Conservation (phyloP, 2,329 filamentous ascomycete species). For the Diaporthe sp. region DNA sequence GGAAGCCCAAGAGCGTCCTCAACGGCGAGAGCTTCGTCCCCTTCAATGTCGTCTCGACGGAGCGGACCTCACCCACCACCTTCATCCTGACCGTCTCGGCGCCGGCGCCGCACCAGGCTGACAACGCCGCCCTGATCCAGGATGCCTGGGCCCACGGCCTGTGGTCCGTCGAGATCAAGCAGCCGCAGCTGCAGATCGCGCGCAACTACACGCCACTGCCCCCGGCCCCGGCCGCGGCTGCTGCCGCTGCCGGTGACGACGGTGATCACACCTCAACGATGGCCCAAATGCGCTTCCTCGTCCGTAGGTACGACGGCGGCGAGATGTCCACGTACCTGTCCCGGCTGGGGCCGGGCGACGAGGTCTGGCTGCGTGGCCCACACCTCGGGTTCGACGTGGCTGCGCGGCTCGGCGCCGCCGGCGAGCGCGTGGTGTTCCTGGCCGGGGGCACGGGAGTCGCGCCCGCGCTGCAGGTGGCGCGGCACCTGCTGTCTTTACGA, state of each 20-base stretch:
- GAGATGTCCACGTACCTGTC: slow-evolving; percentile 90
- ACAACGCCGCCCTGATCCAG: slow-evolving; percentile 47
- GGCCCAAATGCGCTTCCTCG: slow-evolving; percentile 75
- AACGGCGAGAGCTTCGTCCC: slow-evolving; percentile 73
- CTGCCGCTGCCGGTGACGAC: slow-evolving; percentile 40
- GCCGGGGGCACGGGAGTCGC: slow-evolving; percentile 95
- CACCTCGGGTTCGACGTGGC: slow-evolving; percentile 74
- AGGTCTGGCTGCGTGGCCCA: slow-evolving; percentile 84
- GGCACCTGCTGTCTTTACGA: slow-evolving; percentile 64
- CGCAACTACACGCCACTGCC: slow-evolving; percentile 93
- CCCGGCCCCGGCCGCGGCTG: slow-evolving; percentile 48
- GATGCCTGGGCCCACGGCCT: slow-evolving; percentile 73
- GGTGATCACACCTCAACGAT: slow-evolving; percentile 51
- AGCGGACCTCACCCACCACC: slow-evolving; percentile 75
- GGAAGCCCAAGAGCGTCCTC: slow-evolving; percentile 52
- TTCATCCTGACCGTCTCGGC: slow-evolving; percentile 74
- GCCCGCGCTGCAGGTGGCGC: slow-evolving; percentile 85
- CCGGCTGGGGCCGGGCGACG: slow-evolving; percentile 70
- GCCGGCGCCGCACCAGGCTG: slow-evolving; percentile 37
- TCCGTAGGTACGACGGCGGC: slow-evolving; percentile 82
- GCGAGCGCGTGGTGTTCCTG: slow-evolving; percentile 78
- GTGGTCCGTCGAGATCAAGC: slow-evolving; percentile 94
- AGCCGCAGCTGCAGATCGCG: slow-evolving; percentile 93
- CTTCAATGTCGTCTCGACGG: slow-evolving; percentile 73
- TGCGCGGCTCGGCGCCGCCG: slow-evolving; percentile 49